phyloP scores from a whole-genome alignment of 1,139 yeast genomes.

The Protomyces gravidus region DNA sequence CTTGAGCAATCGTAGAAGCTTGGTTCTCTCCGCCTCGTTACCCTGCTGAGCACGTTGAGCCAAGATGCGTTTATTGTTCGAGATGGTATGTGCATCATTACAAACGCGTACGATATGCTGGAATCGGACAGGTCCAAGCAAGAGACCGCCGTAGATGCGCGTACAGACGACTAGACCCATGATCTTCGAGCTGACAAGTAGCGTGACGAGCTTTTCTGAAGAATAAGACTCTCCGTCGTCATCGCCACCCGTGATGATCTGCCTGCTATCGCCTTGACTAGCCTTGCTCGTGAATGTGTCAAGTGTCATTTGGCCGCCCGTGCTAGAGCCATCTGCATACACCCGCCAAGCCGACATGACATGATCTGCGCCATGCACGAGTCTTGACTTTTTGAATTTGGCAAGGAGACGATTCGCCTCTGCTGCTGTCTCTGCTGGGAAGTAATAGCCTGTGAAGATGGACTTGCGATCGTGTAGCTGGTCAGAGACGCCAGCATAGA shows the following conservation, averaged over 20 bases:
- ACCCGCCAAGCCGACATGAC: conserved; percentile 15
- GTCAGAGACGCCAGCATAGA: conserved; percentile 2
- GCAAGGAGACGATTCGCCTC: not conserved
- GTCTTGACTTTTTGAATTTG: not conserved
- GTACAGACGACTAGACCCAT: conserved; percentile 22
- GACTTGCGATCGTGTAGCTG: conserved; percentile 16
- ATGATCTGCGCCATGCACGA: conserved; percentile 8
- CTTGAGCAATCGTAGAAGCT: conserved; percentile 1
- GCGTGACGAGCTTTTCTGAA: conserved; percentile 17
- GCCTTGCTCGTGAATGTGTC: not conserved
- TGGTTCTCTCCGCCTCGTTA: not conserved
- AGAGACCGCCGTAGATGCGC: conserved; percentile 28
- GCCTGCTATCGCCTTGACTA: not conserved
- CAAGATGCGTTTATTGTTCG: conserved; percentile 6
- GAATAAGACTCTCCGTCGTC: conserved; percentile 31
- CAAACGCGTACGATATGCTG: conserved; percentile 28
- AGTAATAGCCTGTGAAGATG: conserved; percentile 8
- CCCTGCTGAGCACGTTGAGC: not conserved
- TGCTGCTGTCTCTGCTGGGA: not conserved
- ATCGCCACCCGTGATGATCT: conserved; percentile 14
- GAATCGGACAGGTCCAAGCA: conserved; percentile 30
- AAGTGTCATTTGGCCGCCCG: not conserved
- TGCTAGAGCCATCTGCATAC: not conserved
- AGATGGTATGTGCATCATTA: conserved; percentile 11
- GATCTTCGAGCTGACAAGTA: conserved; percentile 6